Percentiles rank a stretch among this genome's conserved stretches.
Conservation (phyloP, 768 basidiomycete genomes). For the Boletales sp. region DNA sequence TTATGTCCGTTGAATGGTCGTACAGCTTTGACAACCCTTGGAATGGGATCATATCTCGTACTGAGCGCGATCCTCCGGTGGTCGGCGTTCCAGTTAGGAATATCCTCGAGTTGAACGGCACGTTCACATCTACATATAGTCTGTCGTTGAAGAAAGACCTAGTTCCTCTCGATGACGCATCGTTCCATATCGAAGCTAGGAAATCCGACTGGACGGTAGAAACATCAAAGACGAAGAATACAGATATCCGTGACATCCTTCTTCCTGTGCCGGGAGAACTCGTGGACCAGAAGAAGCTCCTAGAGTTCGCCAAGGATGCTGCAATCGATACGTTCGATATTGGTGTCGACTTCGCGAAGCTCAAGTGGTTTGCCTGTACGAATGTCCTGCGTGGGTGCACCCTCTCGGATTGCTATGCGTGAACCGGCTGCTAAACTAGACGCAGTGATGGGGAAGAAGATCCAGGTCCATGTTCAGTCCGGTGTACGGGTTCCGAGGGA, state of each 20-base stretch:
- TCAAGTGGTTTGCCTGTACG: background rate
- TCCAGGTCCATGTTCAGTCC: background rate
- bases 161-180: background rate
- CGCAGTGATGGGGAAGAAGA: background rate
- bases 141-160: background rate
- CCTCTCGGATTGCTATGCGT: too few relatives aligned
- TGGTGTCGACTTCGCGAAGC: background rate
- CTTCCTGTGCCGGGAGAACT: background rate
- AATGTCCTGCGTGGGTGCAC: background rate
- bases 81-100: background rate
- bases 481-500: background rate
- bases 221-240: background rate
- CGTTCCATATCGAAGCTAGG: background rate
- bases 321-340: background rate
- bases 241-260: background rate
- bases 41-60: background rate
- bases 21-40: background rate
- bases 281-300: background rate
- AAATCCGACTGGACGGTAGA: slow-evolving; percentile 1
- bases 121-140: background rate
- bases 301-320: background rate
- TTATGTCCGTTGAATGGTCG: background rate
- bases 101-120: background rate
- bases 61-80: background rate
- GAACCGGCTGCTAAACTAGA: too few relatives aligned